Percentiles rank a stretch among this genome's conserved stretches.
These are phyloP conservation scores for Eucalyptus regnans DNA, from an alignment of 345 rosid genomes.

Conservation along the genomic window DNA sequence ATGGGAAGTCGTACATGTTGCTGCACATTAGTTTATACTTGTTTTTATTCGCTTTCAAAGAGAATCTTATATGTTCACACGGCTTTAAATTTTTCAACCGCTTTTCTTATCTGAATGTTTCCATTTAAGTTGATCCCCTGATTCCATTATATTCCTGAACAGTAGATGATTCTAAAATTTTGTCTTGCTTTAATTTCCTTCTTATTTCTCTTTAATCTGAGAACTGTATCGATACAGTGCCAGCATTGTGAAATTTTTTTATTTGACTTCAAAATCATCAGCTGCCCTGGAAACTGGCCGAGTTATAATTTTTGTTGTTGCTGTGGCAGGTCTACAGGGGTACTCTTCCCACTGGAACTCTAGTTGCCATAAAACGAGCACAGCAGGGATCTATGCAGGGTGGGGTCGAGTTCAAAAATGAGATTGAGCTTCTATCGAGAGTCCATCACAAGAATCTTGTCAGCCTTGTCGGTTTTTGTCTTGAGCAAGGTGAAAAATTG, in stretches of 20 bases:
- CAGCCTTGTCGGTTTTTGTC: slow-evolving; percentile 61
- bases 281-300: neutral
- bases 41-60: neutral
- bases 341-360: slow-evolving; percentile 34
- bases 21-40: neutral
- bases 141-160: neutral
- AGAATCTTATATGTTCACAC: too few species aligned
- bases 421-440: slow-evolving; percentile 82
- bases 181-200: neutral
- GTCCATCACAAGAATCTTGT: slow-evolving; percentile 85
- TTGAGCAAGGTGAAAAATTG: slow-evolving; percentile 61
- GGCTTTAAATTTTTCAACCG: too few species aligned
- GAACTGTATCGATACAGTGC: neutral
- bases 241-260: neutral
- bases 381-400: slow-evolving; percentile 82
- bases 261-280: neutral
- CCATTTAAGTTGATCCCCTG: neutral
- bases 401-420: slow-evolving; percentile 71
- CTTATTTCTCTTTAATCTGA: neutral
- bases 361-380: slow-evolving; percentile 74
- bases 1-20: neutral
- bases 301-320: neutral
- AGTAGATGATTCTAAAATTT: neutral
- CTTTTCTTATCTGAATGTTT: neutral
- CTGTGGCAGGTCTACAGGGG: slow-evolving; percentile 63